Conservation (phyloP, 768 basidiomycete genomes). For the Pseudohyphozyma bogoriensis region DNA sequence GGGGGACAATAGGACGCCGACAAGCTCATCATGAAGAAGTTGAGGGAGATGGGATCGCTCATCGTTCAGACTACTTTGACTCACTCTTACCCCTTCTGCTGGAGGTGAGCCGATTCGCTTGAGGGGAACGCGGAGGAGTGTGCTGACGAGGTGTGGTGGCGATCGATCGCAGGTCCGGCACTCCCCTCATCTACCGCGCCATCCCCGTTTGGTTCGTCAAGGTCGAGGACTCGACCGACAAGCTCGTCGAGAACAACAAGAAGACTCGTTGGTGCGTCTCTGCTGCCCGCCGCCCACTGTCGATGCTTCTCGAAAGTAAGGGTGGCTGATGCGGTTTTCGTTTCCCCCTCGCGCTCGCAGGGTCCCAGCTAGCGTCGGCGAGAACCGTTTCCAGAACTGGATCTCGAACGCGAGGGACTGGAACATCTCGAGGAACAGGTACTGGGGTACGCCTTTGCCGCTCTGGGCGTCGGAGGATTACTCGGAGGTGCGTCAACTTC, state of each 20-base stretch:
- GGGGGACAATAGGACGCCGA: constrained; percentile 78
- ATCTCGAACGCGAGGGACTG: constrained; percentile 96
- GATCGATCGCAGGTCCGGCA: constrained; percentile 57
- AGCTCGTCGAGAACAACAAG: constrained; percentile 82
- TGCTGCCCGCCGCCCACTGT: constrained; percentile 37
- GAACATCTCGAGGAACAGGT: constrained; percentile 97
- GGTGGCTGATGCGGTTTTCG: constrained; percentile 8
- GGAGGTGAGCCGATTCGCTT: background rate
- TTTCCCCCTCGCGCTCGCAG: constrained; percentile 40
- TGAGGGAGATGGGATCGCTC: constrained; percentile 78
- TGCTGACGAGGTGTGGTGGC: constrained; percentile 11
- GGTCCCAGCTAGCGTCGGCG: constrained; percentile 86
- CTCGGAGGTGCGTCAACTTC: constrained; percentile 58
- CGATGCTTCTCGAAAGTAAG: background rate
- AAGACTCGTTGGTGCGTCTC: constrained; percentile 63
- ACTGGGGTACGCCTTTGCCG: constrained; percentile 97
- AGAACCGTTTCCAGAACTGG: constrained; percentile 93
- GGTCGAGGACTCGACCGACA: constrained; percentile 71
- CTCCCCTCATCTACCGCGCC: constrained; percentile 89
- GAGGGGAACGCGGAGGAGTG: no score
- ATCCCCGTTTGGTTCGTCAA: constrained; percentile 93
- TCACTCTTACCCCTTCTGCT: constrained; percentile 89
- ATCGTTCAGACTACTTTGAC: constrained; percentile 75
- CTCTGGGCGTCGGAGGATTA: constrained; percentile 90
- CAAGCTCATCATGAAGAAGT: constrained; percentile 78